Evolutionary conservation across 169 alveolate species (phyloP).

Genomic region (Plasmodium fragile): DNA sequence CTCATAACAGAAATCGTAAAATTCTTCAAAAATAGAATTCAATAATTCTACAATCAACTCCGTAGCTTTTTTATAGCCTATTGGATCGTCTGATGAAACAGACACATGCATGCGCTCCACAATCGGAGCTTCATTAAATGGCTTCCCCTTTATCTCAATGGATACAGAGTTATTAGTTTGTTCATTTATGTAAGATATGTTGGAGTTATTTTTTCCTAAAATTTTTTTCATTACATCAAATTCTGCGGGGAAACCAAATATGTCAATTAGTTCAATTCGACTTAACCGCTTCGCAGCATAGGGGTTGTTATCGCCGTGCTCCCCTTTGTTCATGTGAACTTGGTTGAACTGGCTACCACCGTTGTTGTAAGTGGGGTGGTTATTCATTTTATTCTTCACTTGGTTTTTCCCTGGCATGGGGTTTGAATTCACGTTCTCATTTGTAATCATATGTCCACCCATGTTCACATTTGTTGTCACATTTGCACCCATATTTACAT

Average conservation of each 20-base stretch:
- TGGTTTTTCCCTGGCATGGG: constrained; percentile 13
- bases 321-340: constrained; percentile 1
- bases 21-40: constrained; percentile 85
- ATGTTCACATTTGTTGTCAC: neutral
- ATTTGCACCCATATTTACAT: neutral
- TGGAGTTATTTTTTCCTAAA: constrained; percentile 85
- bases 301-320: constrained; percentile 32
- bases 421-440: neutral
- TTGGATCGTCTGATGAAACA: constrained; percentile 78
- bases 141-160: constrained; percentile 86
- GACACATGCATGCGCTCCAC: constrained; percentile 87
- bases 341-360: neutral
- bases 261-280: constrained; percentile 87
- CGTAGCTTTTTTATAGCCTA: constrained; percentile 81
- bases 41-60: constrained; percentile 83
- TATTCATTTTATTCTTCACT: constrained; percentile 15
- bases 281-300: constrained; percentile 76
- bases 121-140: constrained; percentile 86
- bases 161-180: constrained; percentile 84
- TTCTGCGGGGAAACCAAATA: constrained; percentile 87
- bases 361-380: constrained; percentile 29
- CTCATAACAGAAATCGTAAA: constrained; percentile 77
- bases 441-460: neutral
- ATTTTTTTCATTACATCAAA: constrained; percentile 85
- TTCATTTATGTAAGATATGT: constrained; percentile 84